Conservation (phyloP, 345 rosid species). For the Aegle marmelos region DNA sequence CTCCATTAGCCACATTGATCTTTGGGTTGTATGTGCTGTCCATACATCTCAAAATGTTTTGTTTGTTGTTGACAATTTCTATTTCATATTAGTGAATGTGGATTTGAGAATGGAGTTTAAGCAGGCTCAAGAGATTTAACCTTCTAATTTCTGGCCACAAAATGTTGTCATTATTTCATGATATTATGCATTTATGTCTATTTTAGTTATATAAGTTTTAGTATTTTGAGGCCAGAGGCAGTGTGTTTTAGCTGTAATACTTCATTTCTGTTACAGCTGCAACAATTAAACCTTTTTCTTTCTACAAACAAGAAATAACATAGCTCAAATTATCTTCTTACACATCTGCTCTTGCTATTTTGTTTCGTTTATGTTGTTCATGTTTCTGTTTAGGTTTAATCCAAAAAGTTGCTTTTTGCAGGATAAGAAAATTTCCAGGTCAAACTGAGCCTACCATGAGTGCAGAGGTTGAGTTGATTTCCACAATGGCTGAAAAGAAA, state of each 20-base stretch:
- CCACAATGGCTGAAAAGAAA: conserved; percentile 92
- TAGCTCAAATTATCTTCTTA: neutral
- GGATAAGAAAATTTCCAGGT: conserved; percentile 98
- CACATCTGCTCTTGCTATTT: neutral
- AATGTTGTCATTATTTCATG: neutral
- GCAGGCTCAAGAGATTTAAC: neutral
- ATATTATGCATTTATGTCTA: neutral
- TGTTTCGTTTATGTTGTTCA: neutral
- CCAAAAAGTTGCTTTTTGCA: conserved; percentile 21
- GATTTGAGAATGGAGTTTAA: neutral
- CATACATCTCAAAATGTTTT: neutral
- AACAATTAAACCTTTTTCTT: neutral
- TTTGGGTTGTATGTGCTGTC: neutral
- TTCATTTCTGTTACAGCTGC: neutral
- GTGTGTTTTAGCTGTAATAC: neutral
- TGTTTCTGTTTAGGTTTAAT: neutral
- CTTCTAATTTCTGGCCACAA: neutral
- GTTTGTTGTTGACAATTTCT: neutral
- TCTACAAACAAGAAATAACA: neutral
- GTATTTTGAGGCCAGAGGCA: neutral
- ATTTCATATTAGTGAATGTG: neutral
- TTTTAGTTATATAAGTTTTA: neutral
- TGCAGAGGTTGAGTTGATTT: conserved; percentile 94
- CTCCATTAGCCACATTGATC: neutral
- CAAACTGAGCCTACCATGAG: conserved; percentile 98